Evolutionary conservation across 75 land plant species (phyloP).

Genomic region (Sequoia sempervirens): DNA sequence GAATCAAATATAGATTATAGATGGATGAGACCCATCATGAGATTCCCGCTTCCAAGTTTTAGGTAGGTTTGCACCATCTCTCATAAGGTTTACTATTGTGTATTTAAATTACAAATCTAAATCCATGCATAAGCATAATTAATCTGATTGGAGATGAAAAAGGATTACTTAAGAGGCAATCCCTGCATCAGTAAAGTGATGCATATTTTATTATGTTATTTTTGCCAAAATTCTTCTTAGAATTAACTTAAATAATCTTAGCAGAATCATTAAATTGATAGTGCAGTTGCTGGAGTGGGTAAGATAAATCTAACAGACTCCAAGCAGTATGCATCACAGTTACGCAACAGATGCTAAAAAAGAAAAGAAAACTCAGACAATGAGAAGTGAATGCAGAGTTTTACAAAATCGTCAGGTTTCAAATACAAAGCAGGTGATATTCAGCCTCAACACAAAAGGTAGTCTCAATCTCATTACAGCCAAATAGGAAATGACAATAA

Average conservation of each 20-base stretch:
- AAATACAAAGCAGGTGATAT: too few relatives aligned
- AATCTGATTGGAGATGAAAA: background rate
- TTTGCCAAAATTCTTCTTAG: background rate
- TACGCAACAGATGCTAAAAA: too few relatives aligned
- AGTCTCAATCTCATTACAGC: too few relatives aligned
- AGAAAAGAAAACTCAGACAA: background rate
- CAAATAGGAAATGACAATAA: too few relatives aligned
- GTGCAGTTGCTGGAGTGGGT: too few relatives aligned
- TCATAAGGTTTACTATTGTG: background rate
- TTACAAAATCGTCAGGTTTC: too few relatives aligned
- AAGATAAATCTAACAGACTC: too few relatives aligned
- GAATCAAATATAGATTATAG: slow-evolving; percentile 10
- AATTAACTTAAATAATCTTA: background rate
- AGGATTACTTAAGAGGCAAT: background rate
- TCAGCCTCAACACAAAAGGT: too few relatives aligned
- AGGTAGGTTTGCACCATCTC: slow-evolving; percentile 38
- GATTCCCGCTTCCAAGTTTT: slow-evolving; percentile 81
- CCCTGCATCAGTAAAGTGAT: background rate
- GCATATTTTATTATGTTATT: background rate
- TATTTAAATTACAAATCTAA: background rate
- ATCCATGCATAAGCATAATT: background rate
- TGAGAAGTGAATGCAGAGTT: too few relatives aligned
- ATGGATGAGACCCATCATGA: slow-evolving; percentile 58
- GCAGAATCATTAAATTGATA: background rate
- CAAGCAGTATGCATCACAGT: too few relatives aligned